These are phyloP conservation scores for Ligustrum vulgare DNA, from an alignment of 257 asterid genomes.

Conservation along the genomic window DNA sequence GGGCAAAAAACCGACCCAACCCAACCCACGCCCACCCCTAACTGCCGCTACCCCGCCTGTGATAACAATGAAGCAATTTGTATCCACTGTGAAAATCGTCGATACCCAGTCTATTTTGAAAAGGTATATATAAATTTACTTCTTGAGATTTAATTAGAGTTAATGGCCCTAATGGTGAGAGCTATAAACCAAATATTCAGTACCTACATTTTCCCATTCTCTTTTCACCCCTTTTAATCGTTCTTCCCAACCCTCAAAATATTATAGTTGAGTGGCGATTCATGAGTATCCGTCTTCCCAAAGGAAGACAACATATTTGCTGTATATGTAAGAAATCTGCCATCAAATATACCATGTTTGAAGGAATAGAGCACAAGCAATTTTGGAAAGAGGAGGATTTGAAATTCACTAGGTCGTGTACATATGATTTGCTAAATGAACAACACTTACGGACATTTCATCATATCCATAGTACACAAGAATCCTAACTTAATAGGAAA, in stretches of 20 bases:
- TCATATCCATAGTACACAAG: slow-evolving; percentile 9
- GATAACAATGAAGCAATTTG: slow-evolving; percentile 31
- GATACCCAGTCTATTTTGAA: slow-evolving; percentile 28
- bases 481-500: slow-evolving; percentile 9
- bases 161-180: slow-evolving; percentile 94
- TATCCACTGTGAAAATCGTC: slow-evolving; percentile 32
- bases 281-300: slow-evolving; percentile 90
- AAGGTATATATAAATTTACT: neutral
- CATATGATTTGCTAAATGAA: slow-evolving; percentile 39
- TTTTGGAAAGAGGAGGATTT: slow-evolving; percentile 37
- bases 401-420: slow-evolving; percentile 40
- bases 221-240: neutral
- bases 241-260: neutral
- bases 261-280: neutral
- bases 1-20: too few species aligned
- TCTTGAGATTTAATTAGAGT: slow-evolving; percentile 56
- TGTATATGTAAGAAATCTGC: slow-evolving; percentile 93
- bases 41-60: slow-evolving; percentile 27
- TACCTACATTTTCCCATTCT: slow-evolving; percentile 21
- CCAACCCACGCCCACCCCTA: too few species aligned
- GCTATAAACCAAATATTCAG: neutral
- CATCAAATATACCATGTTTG: slow-evolving; percentile 85
- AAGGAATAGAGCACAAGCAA: slow-evolving; percentile 85
- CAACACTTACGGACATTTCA: slow-evolving; percentile 33
- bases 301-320: slow-evolving; percentile 90